These are phyloP conservation scores for Rutstroemia sp. DNA, from an alignment of 2,329 filamentous ascomycete species.

Conservation along the genomic window DNA sequence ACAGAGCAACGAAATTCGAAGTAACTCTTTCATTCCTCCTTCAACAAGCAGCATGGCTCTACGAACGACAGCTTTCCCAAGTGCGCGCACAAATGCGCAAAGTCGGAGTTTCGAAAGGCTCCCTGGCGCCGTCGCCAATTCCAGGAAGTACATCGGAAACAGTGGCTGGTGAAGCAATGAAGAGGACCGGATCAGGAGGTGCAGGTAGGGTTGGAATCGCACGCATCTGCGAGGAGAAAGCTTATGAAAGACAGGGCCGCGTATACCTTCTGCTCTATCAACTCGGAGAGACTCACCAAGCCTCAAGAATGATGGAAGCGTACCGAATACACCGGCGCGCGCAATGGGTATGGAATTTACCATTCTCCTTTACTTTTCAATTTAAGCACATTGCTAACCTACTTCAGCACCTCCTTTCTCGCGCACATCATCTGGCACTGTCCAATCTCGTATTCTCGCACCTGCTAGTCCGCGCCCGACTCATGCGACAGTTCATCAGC, in stretches of 20 bases:
- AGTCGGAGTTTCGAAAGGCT: constrained; percentile 50
- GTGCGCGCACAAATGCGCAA: constrained; percentile 86
- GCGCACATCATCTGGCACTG: constrained; percentile 27
- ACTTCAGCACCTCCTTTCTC: constrained; percentile 26
- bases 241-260: constrained; percentile 17
- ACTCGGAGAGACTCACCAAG: constrained; percentile 25
- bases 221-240: background rate
- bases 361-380: background rate
- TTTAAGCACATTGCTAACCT: constrained; percentile 7
- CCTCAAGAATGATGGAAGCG: constrained; percentile 18
- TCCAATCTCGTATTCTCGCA: constrained; percentile 22
- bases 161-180: constrained; percentile 40
- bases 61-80: constrained; percentile 83
- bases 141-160: constrained; percentile 41
- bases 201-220: constrained; percentile 22
- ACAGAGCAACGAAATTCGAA: constrained; percentile 66
- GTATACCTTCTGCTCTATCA: constrained; percentile 25
- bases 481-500: constrained; percentile 20
- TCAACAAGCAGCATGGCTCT: constrained; percentile 89
- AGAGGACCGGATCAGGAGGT: constrained; percentile 42
- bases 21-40: constrained; percentile 84
- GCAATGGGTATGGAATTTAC: constrained; percentile 15
- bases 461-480: constrained; percentile 23
- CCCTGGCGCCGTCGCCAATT: constrained; percentile 49
- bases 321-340: constrained; percentile 17